phyloP scores from a whole-genome alignment of 352 stramenopile species.

The Plasmopara muralis region DNA sequence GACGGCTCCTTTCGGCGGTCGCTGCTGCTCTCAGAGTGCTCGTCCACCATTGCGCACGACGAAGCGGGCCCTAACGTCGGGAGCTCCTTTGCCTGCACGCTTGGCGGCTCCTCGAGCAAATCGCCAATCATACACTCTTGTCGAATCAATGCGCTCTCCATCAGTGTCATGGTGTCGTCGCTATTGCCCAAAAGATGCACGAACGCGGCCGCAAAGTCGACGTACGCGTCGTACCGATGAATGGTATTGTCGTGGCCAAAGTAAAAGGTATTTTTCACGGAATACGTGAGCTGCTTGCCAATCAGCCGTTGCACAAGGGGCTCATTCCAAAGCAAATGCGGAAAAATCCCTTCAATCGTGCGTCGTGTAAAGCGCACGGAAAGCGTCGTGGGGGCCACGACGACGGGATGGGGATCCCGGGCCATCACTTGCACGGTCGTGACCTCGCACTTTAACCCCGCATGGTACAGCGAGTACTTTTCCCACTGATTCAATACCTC shows the following conservation, averaged over 20 bases:
- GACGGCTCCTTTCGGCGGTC: constrained; percentile 5
- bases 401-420: constrained; percentile 30
- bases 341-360: constrained; percentile 65
- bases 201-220: constrained; percentile 51
- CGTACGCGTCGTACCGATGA: constrained; percentile 48
- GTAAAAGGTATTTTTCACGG: constrained; percentile 54
- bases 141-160: constrained; percentile 48
- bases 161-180: constrained; percentile 37
- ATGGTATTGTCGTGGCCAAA: constrained; percentile 51
- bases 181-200: constrained; percentile 34
- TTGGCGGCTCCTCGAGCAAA: constrained; percentile 23
- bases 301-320: constrained; percentile 59
- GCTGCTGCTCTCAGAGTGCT: constrained; percentile 5
- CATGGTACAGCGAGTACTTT: constrained; percentile 57
- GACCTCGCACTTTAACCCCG: constrained; percentile 43
- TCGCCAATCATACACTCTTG: constrained; percentile 53
- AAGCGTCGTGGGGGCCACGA: constrained; percentile 38
- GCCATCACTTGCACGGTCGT: constrained; percentile 36
- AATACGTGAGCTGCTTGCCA: constrained; percentile 42
- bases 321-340: constrained; percentile 58
- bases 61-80: neutral
- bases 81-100: constrained; percentile 12
- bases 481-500: constrained; percentile 55
- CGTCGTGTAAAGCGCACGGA: constrained; percentile 48
- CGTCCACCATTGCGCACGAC: no score